A percentile compares a stretch with the other conserved stretches of the same genome.
phyloP scores from a whole-genome alignment of 129 eudicot species.

The Helichrysum umbraculigerum region DNA sequence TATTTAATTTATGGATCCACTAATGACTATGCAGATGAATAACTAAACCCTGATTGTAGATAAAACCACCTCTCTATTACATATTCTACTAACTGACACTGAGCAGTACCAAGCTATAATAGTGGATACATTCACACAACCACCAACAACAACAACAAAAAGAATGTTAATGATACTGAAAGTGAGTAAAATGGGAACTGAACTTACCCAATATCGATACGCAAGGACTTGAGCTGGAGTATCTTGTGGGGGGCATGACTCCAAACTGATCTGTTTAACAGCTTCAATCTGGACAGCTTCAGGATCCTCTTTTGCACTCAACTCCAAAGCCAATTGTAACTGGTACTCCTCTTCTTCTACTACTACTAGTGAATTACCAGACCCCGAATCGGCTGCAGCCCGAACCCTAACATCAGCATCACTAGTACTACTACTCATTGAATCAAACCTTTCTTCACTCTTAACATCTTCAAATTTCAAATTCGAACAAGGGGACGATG shows the following conservation, averaged over 20 bases:
- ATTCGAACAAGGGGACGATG: slow-evolving; percentile 21
- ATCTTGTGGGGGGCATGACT: slow-evolving; percentile 50
- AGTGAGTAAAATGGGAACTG: slow-evolving; percentile 15
- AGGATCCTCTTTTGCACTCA: slow-evolving; percentile 97
- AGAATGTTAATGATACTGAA: neutral
- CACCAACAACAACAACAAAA: neutral
- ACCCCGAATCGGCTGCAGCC: slow-evolving; percentile 42
- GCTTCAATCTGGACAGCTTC: slow-evolving; percentile 97
- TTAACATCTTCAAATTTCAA: slow-evolving; percentile 30
- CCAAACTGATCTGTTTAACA: slow-evolving; percentile 96
- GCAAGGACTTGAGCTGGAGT: slow-evolving; percentile 77
- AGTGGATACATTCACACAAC: neutral
- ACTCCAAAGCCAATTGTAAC: slow-evolving; percentile 75
- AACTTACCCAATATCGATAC: slow-evolving; percentile 79
- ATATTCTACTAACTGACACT: neutral
- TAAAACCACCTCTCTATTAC: neutral
- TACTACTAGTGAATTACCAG: slow-evolving; percentile 55
- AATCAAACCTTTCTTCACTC: slow-evolving; percentile 56
- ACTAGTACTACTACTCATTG: slow-evolving; percentile 53
- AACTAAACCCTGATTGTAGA: no score
- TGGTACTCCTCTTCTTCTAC: slow-evolving; percentile 82
- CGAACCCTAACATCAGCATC: slow-evolving; percentile 41
- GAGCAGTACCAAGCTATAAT: neutral
- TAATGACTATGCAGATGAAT: no score
- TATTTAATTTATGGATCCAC: no score